Conservation (phyloP, 2,329 filamentous ascomycete genomes). For the Colletotrichum sp. region DNA sequence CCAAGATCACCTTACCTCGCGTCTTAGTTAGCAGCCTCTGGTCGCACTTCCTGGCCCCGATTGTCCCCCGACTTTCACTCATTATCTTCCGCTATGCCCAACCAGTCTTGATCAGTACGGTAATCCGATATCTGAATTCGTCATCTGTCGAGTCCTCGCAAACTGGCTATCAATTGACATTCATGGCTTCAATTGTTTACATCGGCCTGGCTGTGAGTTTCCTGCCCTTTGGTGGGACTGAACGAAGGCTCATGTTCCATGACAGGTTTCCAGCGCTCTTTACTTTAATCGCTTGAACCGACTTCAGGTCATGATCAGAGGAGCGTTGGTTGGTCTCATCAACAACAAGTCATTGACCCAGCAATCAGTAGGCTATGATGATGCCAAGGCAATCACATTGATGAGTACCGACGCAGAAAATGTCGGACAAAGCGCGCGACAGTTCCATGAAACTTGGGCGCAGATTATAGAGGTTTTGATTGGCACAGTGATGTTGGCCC, state of each 20-base stretch:
- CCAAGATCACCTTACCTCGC: background rate
- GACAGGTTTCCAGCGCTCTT: background rate
- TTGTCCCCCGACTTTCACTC: background rate
- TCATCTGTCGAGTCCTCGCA: background rate
- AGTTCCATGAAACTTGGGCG: constrained; percentile 26
- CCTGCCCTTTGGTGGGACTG: fast-evolving
- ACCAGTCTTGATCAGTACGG: background rate
- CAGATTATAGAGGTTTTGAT: constrained; percentile 23
- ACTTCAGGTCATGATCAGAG: background rate
- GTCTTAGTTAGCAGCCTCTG: background rate
- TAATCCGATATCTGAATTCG: background rate
- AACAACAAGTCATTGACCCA: background rate
- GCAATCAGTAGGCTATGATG: background rate
- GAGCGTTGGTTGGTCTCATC: background rate
- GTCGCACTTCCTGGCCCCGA: background rate
- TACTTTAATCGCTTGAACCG: background rate
- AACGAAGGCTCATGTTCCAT: background rate
- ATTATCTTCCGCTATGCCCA: constrained; percentile 12
- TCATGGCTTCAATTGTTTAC: background rate
- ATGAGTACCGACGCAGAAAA: constrained; percentile 22
- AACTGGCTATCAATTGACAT: background rate
- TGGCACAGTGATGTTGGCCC: constrained; percentile 21
- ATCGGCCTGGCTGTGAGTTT: background rate
- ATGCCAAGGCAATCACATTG: constrained; percentile 3
- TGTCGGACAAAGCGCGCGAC: constrained; percentile 2